phyloP scores from a whole-genome alignment of 805 yeast species.

The Yarrowia yakushimensis region DNA sequence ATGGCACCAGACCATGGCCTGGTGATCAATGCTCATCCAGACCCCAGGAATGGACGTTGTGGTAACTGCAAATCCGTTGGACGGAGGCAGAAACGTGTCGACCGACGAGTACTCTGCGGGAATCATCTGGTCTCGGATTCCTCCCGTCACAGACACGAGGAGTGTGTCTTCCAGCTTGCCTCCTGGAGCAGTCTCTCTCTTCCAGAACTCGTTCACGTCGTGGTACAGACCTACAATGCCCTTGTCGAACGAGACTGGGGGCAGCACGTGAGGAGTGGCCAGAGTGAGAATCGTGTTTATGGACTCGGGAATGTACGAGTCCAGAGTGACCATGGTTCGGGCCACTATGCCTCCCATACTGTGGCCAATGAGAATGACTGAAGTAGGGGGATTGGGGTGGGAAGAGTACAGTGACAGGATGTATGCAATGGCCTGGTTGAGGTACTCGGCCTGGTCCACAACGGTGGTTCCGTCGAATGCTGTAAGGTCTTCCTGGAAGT shows the following conservation, averaged over 20 bases:
- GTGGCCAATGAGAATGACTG: slow-evolving; percentile 80
- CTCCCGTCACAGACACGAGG: slow-evolving; percentile 82
- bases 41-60: slow-evolving; percentile 82
- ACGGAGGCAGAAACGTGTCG: slow-evolving; percentile 61
- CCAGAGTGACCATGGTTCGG: slow-evolving; percentile 71
- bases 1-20: slow-evolving; percentile 93
- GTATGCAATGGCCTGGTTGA: slow-evolving; percentile 77
- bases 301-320: slow-evolving; percentile 64
- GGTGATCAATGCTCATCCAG: slow-evolving; percentile 90
- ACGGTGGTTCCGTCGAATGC: slow-evolving; percentile 93
- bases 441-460: slow-evolving; percentile 87
- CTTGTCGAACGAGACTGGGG: slow-evolving; percentile 90
- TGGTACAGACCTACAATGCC: slow-evolving; percentile 71
- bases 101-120: slow-evolving; percentile 87
- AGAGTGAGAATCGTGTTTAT: slow-evolving; percentile 78
- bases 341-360: slow-evolving; percentile 97
- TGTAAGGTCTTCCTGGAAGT: slow-evolving; percentile 90
- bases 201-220: slow-evolving; percentile 74
- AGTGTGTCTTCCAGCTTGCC: slow-evolving; percentile 51
- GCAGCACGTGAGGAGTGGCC: slow-evolving; percentile 84
- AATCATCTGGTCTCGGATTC: slow-evolving; percentile 63
- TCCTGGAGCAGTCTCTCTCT: slow-evolving; percentile 46
- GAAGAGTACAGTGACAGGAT: slow-evolving; percentile 60
- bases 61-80: slow-evolving; percentile 76
- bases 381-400: slow-evolving; percentile 44